phyloP scores from a whole-genome alignment of 2,329 filamentous ascomycete species.

The Alternaria brassicae region DNA sequence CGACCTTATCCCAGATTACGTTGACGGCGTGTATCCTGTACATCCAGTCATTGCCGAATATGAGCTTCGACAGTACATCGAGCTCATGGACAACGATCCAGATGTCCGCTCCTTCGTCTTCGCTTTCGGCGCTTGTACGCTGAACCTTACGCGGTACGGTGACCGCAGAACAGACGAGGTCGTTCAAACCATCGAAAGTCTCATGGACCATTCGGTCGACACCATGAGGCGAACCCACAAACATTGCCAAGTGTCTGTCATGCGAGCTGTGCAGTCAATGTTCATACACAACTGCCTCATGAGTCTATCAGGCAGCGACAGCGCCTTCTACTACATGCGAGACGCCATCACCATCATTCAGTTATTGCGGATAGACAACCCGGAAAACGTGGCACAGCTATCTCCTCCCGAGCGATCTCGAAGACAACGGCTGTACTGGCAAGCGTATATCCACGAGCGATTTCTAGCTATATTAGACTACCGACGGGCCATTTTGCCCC shows the following conservation, averaged over 20 bases:
- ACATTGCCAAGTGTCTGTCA: conserved; percentile 54
- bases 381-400: conserved; percentile 44
- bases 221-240: conserved; percentile 48
- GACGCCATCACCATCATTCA: conserved; percentile 56
- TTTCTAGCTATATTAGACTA: conserved; percentile 63
- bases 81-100: conserved; percentile 49
- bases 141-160: conserved; percentile 52
- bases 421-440: conserved; percentile 62
- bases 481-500: conserved; percentile 52
- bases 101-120: conserved; percentile 55
- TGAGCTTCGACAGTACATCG: conserved; percentile 49
- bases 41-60: conserved; percentile 55
- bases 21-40: conserved; percentile 56
- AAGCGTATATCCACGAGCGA: conserved; percentile 64
- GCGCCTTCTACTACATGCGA: conserved; percentile 60
- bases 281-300: conserved; percentile 63
- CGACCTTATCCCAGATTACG: conserved; percentile 55
- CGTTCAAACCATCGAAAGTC: conserved; percentile 40
- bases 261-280: conserved; percentile 59
- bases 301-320: conserved; percentile 57
- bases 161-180: conserved; percentile 43
- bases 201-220: conserved; percentile 48
- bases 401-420: conserved; percentile 50
- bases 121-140: conserved; percentile 56
- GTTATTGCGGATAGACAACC: conserved; percentile 51